Conservation (phyloP, 208 protist genomes). For the Herpetomonas muscarum region DNA sequence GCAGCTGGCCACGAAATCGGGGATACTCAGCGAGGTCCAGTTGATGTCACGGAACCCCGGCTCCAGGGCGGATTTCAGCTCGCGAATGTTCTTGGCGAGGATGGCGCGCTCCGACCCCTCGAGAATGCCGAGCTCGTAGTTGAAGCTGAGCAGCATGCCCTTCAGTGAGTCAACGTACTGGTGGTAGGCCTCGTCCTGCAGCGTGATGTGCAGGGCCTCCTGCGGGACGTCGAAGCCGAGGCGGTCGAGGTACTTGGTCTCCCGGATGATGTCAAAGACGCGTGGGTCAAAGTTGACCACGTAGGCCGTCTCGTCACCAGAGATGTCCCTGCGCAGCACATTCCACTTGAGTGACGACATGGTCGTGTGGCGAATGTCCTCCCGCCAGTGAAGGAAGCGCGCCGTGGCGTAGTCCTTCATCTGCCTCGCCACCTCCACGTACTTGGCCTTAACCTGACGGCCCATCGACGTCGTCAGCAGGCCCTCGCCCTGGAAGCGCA, state of each 20-base stretch:
- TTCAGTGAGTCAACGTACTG: conserved; percentile 93
- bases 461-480: conserved; percentile 91
- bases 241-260: conserved; percentile 97
- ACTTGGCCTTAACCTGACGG: conserved; percentile 86
- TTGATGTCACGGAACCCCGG: conserved; percentile 96
- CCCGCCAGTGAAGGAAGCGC: conserved; percentile 91
- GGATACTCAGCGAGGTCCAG: conserved; percentile 98
- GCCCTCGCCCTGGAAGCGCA: conserved; percentile 92
- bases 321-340: conserved; percentile 68
- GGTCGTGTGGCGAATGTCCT: conserved; percentile 75
- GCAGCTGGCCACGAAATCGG: conserved; percentile 93
- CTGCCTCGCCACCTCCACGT: conserved; percentile 89
- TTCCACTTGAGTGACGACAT: conserved; percentile 88
- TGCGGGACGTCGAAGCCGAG: conserved; percentile 96
- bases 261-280: conserved; percentile 94
- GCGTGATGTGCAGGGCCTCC: conserved; percentile 95
- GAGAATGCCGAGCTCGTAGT: conserved; percentile 78
- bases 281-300: conserved; percentile 93
- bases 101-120: conserved; percentile 91
- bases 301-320: conserved; percentile 56
- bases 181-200: conserved; percentile 98
- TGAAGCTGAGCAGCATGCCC: conserved; percentile 91
- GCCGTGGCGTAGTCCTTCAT: conserved; percentile 94
- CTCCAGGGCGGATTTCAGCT: conserved; percentile 88
- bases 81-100: conserved; percentile 78